These are phyloP conservation scores for Eutrema japonicum DNA, from an alignment of 345 rosid genomes.

Conservation along the genomic window DNA sequence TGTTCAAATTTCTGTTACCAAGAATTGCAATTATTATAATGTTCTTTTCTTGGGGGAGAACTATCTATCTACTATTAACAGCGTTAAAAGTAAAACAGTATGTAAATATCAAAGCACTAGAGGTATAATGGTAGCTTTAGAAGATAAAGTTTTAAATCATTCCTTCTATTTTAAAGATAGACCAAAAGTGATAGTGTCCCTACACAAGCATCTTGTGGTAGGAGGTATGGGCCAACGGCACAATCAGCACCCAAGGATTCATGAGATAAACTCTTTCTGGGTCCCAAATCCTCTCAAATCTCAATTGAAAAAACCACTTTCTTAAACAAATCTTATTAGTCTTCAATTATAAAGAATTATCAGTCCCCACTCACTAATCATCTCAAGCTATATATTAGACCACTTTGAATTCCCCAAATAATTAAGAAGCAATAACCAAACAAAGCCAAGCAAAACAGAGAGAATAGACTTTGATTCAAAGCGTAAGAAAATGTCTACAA, in stretches of 20 bases:
- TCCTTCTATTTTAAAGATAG: no score
- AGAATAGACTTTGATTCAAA: slow-evolving; percentile 12
- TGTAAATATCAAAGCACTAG: slow-evolving; percentile 22
- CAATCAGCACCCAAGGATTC: slow-evolving; percentile 31
- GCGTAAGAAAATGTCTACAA: slow-evolving; percentile 28
- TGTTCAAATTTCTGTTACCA: no score
- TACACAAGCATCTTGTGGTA: slow-evolving; percentile 15
- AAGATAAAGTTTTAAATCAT: slow-evolving; percentile 13
- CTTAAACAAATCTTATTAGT: slow-evolving; percentile 22
- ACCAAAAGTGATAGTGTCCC: no score
- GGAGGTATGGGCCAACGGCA: slow-evolving; percentile 28
- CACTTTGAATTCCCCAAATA: slow-evolving; percentile 15
- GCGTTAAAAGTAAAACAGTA: background rate
- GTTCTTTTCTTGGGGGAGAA: background rate
- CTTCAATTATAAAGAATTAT: slow-evolving; percentile 6
- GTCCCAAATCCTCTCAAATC: slow-evolving; percentile 35
- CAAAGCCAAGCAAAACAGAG: slow-evolving; percentile 35
- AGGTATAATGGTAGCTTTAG: slow-evolving; percentile 8
- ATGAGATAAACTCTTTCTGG: slow-evolving; percentile 28
- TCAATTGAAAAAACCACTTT: slow-evolving; percentile 19
- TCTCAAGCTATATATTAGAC: slow-evolving; percentile 33
- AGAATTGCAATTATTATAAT: slow-evolving; percentile 4
- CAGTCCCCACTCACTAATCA: slow-evolving; percentile 21
- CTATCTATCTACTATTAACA: background rate
- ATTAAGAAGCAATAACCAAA: slow-evolving; percentile 27